Percentiles rank a stretch among this genome's conserved stretches.
These are phyloP conservation scores for Arctium lappa DNA, from an alignment of 129 eudicot species.

Conservation along the genomic window DNA sequence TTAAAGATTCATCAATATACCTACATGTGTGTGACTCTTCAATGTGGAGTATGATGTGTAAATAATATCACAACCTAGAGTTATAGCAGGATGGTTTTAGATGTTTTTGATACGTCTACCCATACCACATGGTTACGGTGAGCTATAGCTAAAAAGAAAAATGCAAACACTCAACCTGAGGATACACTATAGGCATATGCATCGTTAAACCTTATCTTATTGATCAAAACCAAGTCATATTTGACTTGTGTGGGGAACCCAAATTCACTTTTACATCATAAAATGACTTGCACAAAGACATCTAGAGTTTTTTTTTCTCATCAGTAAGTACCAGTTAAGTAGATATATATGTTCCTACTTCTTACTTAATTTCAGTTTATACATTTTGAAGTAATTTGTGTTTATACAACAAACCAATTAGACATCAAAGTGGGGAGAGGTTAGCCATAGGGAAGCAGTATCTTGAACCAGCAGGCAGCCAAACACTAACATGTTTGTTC, in stretches of 20 bases:
- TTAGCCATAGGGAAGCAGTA: constrained; percentile 4
- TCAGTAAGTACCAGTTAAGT: not conserved
- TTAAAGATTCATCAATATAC: not conserved
- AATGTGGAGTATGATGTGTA: not conserved
- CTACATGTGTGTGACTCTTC: not conserved
- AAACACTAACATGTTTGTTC: not conserved
- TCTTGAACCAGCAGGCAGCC: not conserved
- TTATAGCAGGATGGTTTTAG: not conserved
- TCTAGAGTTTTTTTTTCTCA: not conserved
- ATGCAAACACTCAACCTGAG: not conserved
- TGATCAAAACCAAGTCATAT: not conserved
- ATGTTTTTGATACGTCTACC: not conserved
- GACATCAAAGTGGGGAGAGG: not conserved
- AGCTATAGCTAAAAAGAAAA: not conserved
- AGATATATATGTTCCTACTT: not conserved
- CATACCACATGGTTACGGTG: not conserved
- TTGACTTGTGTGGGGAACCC: not conserved
- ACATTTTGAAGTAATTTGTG: not conserved
- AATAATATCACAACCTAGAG: not conserved
- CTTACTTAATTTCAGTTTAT: not conserved
- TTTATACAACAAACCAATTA: not conserved
- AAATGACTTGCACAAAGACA: not conserved
- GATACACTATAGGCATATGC: not conserved
- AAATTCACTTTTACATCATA: not conserved
- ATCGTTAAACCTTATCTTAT: not conserved